Base-by-base conservation (phyloP, 2,329 filamentous ascomycete genomes). In the Dichotomopilus funicola region DNA sequence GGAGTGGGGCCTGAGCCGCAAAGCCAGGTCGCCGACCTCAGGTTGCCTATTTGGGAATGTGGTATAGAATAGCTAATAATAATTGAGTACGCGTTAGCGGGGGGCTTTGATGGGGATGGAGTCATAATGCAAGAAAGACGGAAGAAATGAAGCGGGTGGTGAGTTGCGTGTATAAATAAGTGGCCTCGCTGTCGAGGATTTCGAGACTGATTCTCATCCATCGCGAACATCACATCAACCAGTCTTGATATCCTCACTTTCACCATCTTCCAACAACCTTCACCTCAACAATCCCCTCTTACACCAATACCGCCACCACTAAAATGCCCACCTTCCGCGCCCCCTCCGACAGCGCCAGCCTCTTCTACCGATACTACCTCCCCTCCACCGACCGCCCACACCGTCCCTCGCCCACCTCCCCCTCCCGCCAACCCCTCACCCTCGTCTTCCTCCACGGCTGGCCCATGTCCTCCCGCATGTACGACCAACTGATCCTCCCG, bases 381-480 rank as follows among this genome's bases (percentile, higher is more conserved):
- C 59, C 61, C 33, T 58, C 57, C 19, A 7, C 6, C 6, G n/a
- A 37, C 1, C 41, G 38, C 33, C 51, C 49, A 0, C 36, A 53
- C 42, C 19, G 27, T 1, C 53, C 57, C 1, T 38, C 47, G 13
- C 5, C 33, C 2, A 2, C 19, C 19, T 5, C 42, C 6, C 4
- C 33, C 12, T 1, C 36, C 9, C 34, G n/a, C 2, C 55, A 54
- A 19, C 52, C 49, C 3, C 47, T 59, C 13, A 61, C 61, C 5
- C 52, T 63, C 5, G 58, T 63, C 44, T 59, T 63, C 56, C 50
- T 63, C 41, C 61, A 64, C 41, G 61, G 61, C 44, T 63, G 61
- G 61, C 61, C 61, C 44, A 60, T 63, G 59, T 61, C 57, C 7
- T 63, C 61, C 35, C 52, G 56, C 51, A 63, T 63, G 61, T 63